Base-by-base conservation (phyloP, 805 yeast genomes). In the Hanseniaspora lindneri region DNA sequence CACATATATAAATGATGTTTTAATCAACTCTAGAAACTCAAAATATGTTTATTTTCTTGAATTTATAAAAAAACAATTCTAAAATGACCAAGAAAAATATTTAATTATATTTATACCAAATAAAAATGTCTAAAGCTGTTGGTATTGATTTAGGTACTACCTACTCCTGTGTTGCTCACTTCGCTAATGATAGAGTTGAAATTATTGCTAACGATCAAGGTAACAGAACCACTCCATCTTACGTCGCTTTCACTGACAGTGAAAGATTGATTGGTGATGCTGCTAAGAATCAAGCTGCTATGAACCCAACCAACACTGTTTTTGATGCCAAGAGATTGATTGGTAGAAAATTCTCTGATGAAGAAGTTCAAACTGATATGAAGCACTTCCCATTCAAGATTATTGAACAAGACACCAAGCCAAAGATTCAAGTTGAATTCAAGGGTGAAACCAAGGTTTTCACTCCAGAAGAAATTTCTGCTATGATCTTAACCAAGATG, bases 121-220 rank as follows among this genome's bases (percentile, higher is more conserved):
- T 37, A 29, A 33, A 53, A 55, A 65, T 65, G 68, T 61, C 67
- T 55, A 65, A 65, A 55, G 70, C 70, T 56, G 70, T 66, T 69
- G 67, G 95, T 70, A 86, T 86, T 69, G 95, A 86, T 76, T 81
- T 87, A 73, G 96, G 96, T 65, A 88, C 97, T 55, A 88, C 97
- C 5, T 88, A 88, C 76, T 88, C 96, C 11, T 88, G 96, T 78
- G 97, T 89, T 54, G 97, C 95, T 61, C 87, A 77, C 67, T 79
- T 75, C 66, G 66, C 80, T 44, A 82, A 83, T 60, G 94, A 84
- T 64, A 74, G 94, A 60, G 96, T 88, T 52, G 96, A 89, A 64
- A 88, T 88, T 63, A 79, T 88, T 61, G 96, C 96, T 60, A 88
- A 88, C 64, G 96, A 88, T 68, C 96, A 89, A 73, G 97, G 97